A percentile compares a stretch with the other conserved stretches of the same genome.
Evolutionary conservation across 495 filamentous ascomycete species (phyloP).

Genomic region (Pseudevernia furfuracea): DNA sequence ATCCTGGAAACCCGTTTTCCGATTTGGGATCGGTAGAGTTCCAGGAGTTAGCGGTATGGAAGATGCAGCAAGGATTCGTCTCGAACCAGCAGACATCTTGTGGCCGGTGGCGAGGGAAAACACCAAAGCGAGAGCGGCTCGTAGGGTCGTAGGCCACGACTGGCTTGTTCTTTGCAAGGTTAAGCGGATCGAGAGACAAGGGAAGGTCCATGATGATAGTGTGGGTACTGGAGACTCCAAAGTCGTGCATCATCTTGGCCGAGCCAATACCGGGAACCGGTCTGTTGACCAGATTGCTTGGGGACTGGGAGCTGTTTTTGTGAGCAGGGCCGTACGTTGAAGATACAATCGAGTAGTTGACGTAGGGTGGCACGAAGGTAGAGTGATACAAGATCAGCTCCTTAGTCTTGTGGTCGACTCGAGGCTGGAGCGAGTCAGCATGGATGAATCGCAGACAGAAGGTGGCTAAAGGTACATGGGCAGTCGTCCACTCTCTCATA

Average conservation of each 20-base stretch:
- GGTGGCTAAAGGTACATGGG: constrained; percentile 34
- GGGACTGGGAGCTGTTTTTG: not conserved
- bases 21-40: constrained; percentile 31
- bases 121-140: constrained; percentile 49
- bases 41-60: constrained; percentile 64
- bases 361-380: constrained; percentile 51
- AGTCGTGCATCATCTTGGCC: constrained; percentile 66
- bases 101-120: constrained; percentile 53
- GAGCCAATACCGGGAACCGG: constrained; percentile 49
- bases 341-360: constrained; percentile 56
- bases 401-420: constrained; percentile 49
- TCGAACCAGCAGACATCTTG: constrained; percentile 53
- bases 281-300: constrained; percentile 33
- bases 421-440: constrained; percentile 33
- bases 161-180: constrained; percentile 44
- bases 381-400: constrained; percentile 59
- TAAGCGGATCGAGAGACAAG: constrained; percentile 52
- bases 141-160: constrained; percentile 48
- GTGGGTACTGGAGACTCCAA: constrained; percentile 51
- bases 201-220: constrained; percentile 62
- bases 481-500: constrained; percentile 61
- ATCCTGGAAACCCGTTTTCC: not conserved
- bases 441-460: not conserved
- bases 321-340: constrained; percentile 21
- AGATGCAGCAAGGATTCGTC: constrained; percentile 55